These are phyloP conservation scores for Amyloporia xantha DNA, from an alignment of 768 basidiomycete species.

Conservation along the genomic window DNA sequence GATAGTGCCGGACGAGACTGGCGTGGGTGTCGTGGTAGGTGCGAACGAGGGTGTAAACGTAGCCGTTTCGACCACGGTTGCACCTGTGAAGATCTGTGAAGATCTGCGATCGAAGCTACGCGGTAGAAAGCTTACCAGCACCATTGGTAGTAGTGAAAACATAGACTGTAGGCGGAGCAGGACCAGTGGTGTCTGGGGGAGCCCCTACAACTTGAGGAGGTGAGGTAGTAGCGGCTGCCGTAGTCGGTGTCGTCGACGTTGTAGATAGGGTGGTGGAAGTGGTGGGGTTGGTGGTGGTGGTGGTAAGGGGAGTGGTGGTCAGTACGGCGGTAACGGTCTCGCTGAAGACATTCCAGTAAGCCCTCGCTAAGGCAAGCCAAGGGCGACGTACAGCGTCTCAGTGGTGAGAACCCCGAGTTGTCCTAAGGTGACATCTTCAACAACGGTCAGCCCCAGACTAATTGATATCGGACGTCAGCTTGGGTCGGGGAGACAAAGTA, in stretches of 20 bases:
- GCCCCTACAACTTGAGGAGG: constrained; percentile 27
- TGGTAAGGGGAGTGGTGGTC: constrained; percentile 20
- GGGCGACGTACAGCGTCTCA: constrained; percentile 32
- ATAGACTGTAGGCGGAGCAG: constrained; percentile 20
- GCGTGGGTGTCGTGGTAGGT: constrained; percentile 15
- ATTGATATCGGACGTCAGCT: not conserved
- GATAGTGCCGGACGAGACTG: constrained; percentile 24
- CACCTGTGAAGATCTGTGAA: constrained; percentile 9
- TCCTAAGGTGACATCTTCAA: constrained; percentile 41
- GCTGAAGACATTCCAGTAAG: constrained; percentile 13
- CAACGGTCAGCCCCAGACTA: constrained; percentile 45
- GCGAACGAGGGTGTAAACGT: constrained; percentile 30
- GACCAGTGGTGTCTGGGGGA: constrained; percentile 19
- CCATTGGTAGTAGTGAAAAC: constrained; percentile 30
- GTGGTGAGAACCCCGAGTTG: constrained; percentile 36
- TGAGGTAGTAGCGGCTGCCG: constrained; percentile 8
- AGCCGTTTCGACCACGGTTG: constrained; percentile 17
- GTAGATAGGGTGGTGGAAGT: constrained; percentile 13
- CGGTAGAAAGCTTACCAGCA: constrained; percentile 14
- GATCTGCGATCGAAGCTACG: not conserved
- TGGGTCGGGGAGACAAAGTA: constrained; percentile 3
- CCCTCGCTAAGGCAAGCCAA: constrained; percentile 6
- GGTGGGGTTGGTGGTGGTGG: constrained; percentile 19
- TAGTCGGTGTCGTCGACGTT: constrained; percentile 5
- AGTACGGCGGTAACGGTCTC: constrained; percentile 13